Percentiles rank a stretch among this genome's conserved stretches.
phyloP scores from a whole-genome alignment of 441 rosid genomes.

The Flueggea neowawraea region DNA sequence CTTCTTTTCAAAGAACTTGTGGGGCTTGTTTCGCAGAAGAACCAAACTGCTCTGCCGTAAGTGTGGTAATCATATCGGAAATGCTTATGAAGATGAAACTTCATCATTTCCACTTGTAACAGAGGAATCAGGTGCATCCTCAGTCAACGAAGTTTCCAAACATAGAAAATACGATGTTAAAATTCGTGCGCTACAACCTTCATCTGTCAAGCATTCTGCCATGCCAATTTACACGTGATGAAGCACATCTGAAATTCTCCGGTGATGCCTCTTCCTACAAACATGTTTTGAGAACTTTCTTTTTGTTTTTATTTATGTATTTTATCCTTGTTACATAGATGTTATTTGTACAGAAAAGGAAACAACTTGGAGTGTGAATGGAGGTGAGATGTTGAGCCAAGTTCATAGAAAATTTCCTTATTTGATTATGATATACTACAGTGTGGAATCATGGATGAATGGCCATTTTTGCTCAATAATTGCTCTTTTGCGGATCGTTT shows the following conservation, averaged over 20 bases:
- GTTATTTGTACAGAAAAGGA: constrained; percentile 19
- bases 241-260: constrained; percentile 13
- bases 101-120: constrained; percentile 41
- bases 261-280: constrained; percentile 17
- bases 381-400: constrained; percentile 8
- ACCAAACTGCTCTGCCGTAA: constrained; percentile 91
- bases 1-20: constrained; percentile 48
- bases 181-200: constrained; percentile 89
- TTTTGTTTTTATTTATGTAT: constrained; percentile 1
- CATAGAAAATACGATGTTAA: constrained; percentile 60
- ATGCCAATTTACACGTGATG: constrained; percentile 29
- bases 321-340: constrained; percentile 1
- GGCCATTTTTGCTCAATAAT: too few relatives aligned
- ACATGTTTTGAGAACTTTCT: constrained; percentile 8
- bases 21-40: constrained; percentile 64
- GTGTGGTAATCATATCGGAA: constrained; percentile 79
- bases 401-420: not conserved
- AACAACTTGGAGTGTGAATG: constrained; percentile 8
- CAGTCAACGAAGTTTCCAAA: constrained; percentile 28
- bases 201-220: constrained; percentile 36
- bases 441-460: too few relatives aligned
- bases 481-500: too few relatives aligned
- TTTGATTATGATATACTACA: constrained; percentile 12
- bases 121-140: constrained; percentile 44
- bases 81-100: constrained; percentile 50